Conservation (phyloP, 1,139 yeast genomes). For the Blastobotrys niveus region DNA sequence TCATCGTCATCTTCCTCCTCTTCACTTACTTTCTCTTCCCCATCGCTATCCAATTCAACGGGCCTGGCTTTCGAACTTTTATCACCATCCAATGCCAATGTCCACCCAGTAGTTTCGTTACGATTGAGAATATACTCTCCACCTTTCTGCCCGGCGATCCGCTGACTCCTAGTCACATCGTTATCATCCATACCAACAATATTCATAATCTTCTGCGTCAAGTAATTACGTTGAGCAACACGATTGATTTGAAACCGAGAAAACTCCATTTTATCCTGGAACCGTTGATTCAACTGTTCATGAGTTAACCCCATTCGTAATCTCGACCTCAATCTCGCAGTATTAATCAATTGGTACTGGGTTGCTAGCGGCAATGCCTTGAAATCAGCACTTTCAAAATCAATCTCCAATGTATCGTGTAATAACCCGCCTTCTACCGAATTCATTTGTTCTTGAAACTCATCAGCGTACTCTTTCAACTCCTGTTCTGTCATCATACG, state of each 20-base stretch:
- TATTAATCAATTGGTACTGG: constrained; percentile 82
- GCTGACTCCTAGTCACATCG: constrained; percentile 37
- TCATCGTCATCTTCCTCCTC: constrained; percentile 32
- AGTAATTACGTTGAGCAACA: constrained; percentile 85
- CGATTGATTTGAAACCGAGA: constrained; percentile 89
- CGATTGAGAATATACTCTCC: constrained; percentile 69
- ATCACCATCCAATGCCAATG: constrained; percentile 54
- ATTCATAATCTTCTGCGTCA: constrained; percentile 82
- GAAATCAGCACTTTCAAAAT: constrained; percentile 38
- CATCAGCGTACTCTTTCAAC: constrained; percentile 53
- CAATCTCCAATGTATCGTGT: constrained; percentile 32
- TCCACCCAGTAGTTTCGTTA: constrained; percentile 75
- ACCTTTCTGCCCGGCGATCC: constrained; percentile 84
- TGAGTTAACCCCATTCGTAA: constrained; percentile 92
- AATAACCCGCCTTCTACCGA: constrained; percentile 22
- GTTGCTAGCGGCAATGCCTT: constrained; percentile 58
- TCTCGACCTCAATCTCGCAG: constrained; percentile 75
- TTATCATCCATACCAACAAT: constrained; percentile 77
- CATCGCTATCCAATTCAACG: constrained; percentile 21
- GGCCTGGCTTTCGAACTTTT: constrained; percentile 23
- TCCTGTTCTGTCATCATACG: constrained; percentile 74
- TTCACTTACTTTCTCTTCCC: constrained; percentile 25
- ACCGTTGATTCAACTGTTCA: constrained; percentile 72
- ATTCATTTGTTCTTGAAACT: constrained; percentile 58
- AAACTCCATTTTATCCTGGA: constrained; percentile 83